These are phyloP conservation scores for Lachnellula cervina DNA, from an alignment of 2,329 filamentous ascomycete genomes.

Conservation along the genomic window DNA sequence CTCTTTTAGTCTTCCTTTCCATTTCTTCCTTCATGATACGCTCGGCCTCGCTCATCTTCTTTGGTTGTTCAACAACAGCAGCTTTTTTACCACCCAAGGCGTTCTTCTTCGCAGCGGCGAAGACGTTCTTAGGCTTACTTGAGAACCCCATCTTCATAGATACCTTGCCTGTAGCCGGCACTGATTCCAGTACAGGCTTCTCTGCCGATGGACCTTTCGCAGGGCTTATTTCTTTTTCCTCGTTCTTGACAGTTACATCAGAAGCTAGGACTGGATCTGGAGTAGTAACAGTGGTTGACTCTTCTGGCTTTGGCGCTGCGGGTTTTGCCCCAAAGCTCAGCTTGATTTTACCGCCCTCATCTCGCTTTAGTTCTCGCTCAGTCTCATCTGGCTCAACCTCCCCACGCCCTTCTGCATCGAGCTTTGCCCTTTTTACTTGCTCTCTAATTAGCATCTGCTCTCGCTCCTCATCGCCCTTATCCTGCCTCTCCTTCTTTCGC, in stretches of 20 bases:
- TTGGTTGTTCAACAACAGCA: constrained; percentile 54
- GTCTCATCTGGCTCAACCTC: constrained; percentile 39
- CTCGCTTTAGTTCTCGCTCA: constrained; percentile 49
- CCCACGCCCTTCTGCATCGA: constrained; percentile 46
- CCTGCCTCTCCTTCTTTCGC: constrained; percentile 75
- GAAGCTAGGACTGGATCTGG: not conserved
- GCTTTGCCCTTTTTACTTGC: constrained; percentile 74
- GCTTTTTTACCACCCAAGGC: constrained; percentile 62
- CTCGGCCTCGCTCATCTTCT: constrained; percentile 85
- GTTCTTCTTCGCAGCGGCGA: constrained; percentile 64
- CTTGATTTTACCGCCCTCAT: constrained; percentile 72
- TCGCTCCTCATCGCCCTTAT: constrained; percentile 84
- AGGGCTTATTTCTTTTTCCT: constrained; percentile 11
- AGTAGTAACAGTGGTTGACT: not conserved
- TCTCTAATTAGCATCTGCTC: constrained; percentile 78
- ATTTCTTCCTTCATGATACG: constrained; percentile 85
- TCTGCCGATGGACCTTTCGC: constrained; percentile 1
- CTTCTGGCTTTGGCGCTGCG: constrained; percentile 17
- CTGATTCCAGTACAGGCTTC: constrained; percentile 2
- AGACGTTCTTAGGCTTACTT: constrained; percentile 72
- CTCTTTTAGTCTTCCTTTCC: constrained; percentile 61
- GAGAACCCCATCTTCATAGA: constrained; percentile 64
- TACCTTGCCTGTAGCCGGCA: constrained; percentile 37
- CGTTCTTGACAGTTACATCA: not conserved
- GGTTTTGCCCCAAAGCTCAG: constrained; percentile 55